Conservation (phyloP, 768 basidiomycete species). For the Kwoniella mangroviensis region DNA sequence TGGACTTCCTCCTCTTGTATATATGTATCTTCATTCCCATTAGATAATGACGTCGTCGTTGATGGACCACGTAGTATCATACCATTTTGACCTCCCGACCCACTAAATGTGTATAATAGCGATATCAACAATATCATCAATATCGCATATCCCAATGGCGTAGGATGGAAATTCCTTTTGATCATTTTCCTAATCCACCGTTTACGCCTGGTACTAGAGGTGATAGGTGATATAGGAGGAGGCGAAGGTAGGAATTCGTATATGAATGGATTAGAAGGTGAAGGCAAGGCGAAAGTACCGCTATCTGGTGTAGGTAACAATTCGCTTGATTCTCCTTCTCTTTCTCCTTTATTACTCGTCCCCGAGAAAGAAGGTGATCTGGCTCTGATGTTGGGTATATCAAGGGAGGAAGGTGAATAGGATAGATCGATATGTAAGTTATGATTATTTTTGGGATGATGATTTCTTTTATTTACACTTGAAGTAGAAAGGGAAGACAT, state of each 20-base stretch:
- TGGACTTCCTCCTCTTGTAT: background rate
- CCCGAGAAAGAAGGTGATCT: background rate
- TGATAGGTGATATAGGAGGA: background rate
- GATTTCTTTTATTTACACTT: background rate
- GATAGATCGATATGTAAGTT: background rate
- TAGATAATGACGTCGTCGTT: background rate
- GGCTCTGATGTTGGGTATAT: background rate
- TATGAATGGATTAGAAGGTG: slow-evolving; percentile 15
- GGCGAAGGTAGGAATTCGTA: slow-evolving; percentile 12
- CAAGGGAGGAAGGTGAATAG: background rate
- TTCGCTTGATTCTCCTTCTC: background rate
- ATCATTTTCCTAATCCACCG: slow-evolving; percentile 11
- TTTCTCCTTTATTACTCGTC: too few species aligned
- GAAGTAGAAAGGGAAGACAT: background rate
- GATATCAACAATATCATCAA: background rate
- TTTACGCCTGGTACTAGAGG: background rate
- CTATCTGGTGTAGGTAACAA: slow-evolving; percentile 2
- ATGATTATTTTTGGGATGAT: background rate
- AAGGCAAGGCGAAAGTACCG: background rate
- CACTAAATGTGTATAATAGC: background rate
- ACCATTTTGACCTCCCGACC: background rate
- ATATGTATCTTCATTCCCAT: background rate
- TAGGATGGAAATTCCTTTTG: slow-evolving; percentile 21
- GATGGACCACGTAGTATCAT: background rate
- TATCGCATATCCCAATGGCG: slow-evolving; percentile 22